These are phyloP conservation scores for Suillus sp. DNA, from an alignment of 768 basidiomycete genomes.

Conservation along the genomic window DNA sequence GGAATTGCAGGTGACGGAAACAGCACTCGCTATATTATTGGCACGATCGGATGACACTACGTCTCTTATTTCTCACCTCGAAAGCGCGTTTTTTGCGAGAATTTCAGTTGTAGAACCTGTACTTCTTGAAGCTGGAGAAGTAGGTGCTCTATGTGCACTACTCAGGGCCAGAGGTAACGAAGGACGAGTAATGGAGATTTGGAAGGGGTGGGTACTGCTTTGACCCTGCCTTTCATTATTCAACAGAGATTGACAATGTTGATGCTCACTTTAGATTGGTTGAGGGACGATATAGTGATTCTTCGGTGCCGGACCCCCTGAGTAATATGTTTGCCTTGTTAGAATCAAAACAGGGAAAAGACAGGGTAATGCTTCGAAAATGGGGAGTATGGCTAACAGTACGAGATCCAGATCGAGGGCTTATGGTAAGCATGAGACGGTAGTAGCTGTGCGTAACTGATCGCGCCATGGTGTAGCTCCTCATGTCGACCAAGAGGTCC, in stretches of 20 bases:
- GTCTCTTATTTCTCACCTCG: constrained; percentile 20
- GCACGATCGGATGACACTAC: constrained; percentile 27
- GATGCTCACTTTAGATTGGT: constrained; percentile 19
- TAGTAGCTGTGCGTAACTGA: neutral
- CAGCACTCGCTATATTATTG: constrained; percentile 32
- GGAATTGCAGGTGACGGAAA: constrained; percentile 59
- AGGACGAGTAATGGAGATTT: constrained; percentile 24
- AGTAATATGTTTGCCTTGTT: constrained; percentile 32
- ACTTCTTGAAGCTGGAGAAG: constrained; percentile 1
- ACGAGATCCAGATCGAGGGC: constrained; percentile 65
- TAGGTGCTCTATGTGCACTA: constrained; percentile 3
- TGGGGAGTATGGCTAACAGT: constrained; percentile 85
- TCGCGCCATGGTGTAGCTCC: constrained; percentile 16
- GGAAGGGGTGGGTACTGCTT: constrained; percentile 26
- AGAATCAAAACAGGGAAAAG: constrained; percentile 38
- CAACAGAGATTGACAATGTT: neutral
- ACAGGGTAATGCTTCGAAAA: constrained; percentile 61
- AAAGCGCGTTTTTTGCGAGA: neutral
- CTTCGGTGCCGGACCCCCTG: constrained; percentile 29
- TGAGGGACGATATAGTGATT: constrained; percentile 29
- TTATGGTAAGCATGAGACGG: constrained; percentile 52
- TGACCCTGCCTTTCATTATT: neutral
- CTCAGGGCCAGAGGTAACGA: constrained; percentile 18
- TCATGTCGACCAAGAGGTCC: constrained; percentile 23
- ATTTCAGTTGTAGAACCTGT: constrained; percentile 5